Percentiles rank a stretch among this genome's conserved stretches.
Conservation (phyloP, 768 basidiomycete genomes). For the Gelatoporia subvermispora region DNA sequence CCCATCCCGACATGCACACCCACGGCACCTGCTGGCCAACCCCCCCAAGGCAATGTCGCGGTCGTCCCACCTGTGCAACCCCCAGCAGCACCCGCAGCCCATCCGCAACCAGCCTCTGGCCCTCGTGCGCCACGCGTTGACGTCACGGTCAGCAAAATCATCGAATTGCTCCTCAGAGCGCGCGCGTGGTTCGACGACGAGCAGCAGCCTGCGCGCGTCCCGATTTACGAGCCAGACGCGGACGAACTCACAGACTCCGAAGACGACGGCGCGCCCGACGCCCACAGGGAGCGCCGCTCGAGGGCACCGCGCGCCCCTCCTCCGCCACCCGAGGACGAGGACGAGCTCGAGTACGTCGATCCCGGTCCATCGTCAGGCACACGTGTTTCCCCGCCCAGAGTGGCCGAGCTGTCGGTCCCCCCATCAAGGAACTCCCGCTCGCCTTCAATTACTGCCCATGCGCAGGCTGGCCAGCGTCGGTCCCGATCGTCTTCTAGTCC, state of each 20-base stretch:
- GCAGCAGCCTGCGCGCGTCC: not conserved
- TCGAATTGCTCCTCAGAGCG: slow-evolving; percentile 36
- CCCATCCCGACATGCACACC: slow-evolving; percentile 32
- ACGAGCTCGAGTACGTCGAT: slow-evolving; percentile 13
- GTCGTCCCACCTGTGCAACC: slow-evolving; percentile 30
- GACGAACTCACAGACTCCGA: slow-evolving; percentile 24
- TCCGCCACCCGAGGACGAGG: slow-evolving; percentile 16
- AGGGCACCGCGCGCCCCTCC: slow-evolving; percentile 16
- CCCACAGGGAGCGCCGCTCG: not conserved
- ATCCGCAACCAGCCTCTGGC: slow-evolving; percentile 2
- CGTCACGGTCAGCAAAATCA: slow-evolving; percentile 54
- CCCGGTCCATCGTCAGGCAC: not conserved
- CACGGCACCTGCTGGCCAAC: slow-evolving; percentile 26
- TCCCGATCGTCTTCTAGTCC: not conserved
- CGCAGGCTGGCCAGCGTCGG: not conserved
- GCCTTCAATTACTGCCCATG: not conserved
- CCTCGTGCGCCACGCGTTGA: slow-evolving; percentile 32
- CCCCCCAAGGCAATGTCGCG: slow-evolving; percentile 23
- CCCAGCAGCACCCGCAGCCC: slow-evolving; percentile 18
- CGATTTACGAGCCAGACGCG: slow-evolving; percentile 5
- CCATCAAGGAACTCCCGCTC: not conserved
- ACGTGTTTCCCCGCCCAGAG: not conserved
- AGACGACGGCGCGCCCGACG: slow-evolving; percentile 22
- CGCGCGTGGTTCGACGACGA: slow-evolving; percentile 4
- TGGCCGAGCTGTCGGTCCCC: no score